These are phyloP conservation scores for Cladosporium phlei DNA, from an alignment of 2,329 filamentous ascomycete genomes.

Conservation along the genomic window DNA sequence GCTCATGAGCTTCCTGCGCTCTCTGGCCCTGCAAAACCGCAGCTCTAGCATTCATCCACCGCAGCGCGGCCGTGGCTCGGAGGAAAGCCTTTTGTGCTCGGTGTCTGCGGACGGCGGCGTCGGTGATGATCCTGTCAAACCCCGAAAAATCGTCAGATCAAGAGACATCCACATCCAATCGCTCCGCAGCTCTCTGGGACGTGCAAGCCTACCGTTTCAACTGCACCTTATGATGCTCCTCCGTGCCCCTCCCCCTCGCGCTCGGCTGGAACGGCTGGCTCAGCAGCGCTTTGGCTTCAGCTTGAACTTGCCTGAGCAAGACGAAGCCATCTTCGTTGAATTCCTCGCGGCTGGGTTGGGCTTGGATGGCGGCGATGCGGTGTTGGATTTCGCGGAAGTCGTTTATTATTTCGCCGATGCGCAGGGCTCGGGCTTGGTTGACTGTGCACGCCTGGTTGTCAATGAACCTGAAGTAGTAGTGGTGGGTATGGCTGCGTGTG, in stretches of 20 bases:
- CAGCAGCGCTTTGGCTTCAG: slow-evolving; percentile 52
- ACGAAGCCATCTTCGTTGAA: slow-evolving; percentile 56
- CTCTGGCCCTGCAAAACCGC: slow-evolving; percentile 49
- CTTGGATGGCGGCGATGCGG: slow-evolving; percentile 53
- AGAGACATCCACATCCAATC: no score
- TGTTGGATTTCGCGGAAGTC: slow-evolving; percentile 59
- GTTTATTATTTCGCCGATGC: slow-evolving; percentile 59
- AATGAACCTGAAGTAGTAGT: not conserved
- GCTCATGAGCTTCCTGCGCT: slow-evolving; percentile 43
- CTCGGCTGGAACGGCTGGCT: slow-evolving; percentile 44
- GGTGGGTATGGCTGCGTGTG: no score
- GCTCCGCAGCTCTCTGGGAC: no score
- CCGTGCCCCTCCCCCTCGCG: slow-evolving; percentile 33
- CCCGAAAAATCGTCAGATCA: not conserved
- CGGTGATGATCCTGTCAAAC: slow-evolving; percentile 52
- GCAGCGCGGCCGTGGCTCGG: slow-evolving; percentile 51
- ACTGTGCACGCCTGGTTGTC: slow-evolving; percentile 38
- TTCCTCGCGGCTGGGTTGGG: slow-evolving; percentile 49
- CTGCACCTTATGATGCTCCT: slow-evolving; percentile 53
- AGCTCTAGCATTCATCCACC: slow-evolving; percentile 54
- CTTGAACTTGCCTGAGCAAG: slow-evolving; percentile 52
- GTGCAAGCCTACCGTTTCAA: slow-evolving; percentile 53
- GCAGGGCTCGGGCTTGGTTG: slow-evolving; percentile 59
- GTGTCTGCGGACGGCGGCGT: slow-evolving; percentile 57
- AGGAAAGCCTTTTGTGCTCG: slow-evolving; percentile 59